Evolutionary conservation across 805 yeast genomes (phyloP), one percentile per base, ranked within the genome.

Genomic region (Lachancea sp.): DNA sequence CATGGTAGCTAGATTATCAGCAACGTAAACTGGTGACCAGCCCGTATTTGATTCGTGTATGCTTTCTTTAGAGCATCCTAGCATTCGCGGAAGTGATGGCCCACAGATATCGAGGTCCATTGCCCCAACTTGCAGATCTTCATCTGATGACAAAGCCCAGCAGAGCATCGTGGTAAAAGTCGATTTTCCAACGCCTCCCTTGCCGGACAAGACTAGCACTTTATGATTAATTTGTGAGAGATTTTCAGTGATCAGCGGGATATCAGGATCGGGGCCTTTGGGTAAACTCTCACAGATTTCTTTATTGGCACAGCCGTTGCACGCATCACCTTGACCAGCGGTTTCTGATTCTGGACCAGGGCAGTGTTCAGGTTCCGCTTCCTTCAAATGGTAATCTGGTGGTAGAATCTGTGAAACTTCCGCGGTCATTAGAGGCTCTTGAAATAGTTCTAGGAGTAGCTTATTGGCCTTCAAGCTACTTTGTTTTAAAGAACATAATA

Each of bases 31-130:
- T 0, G 99, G 98, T 0, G 95, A 79, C 95, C 96, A 88, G 0
- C 98, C 98, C 0, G 87, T 74, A 52, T 81, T 86, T 0, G 97
- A 86, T 44, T 86, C 80, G 62, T 92, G 97, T 2, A 92, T 73
- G 21, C 78, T 72, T 55, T 89, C 97, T 17, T 85, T 83, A 46
- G 77, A 81, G 5, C 94, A 89, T 2, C 98, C 97, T 45, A 92
- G 69, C 95, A 92, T 92, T 43, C 82, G 74, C 0, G 98, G 97
- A 50, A 92, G 69, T 2, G 97, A 88, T 0, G 99, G 99, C 0
- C 99, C 99, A 64, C 98, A 92, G 26, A 92, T 87, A 66, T 92
- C 99, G 41, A 92, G 67, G 63, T 92, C 99, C 92, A 92, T 85
- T 26, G 95, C 90, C 2, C 97, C 99, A 8, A 92, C 81, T 58